Conservation (phyloP, 2,329 filamentous ascomycete species). For the Grosmannia serpens region DNA sequence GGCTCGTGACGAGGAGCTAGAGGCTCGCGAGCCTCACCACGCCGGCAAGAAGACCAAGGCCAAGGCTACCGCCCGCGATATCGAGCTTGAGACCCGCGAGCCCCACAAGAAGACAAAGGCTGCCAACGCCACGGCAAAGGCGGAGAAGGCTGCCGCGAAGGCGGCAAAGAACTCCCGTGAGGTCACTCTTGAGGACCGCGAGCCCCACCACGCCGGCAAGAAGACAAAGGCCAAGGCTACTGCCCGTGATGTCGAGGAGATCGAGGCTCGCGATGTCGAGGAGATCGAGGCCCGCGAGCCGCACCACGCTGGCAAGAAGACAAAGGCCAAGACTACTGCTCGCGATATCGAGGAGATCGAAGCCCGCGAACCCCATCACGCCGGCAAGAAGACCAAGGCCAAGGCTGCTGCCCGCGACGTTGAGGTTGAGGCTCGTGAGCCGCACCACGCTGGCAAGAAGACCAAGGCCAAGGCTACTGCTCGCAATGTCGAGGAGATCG, state of each 20-base stretch:
- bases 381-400: conserved; percentile 11
- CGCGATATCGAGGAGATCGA: not conserved
- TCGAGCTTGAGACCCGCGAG: conserved; percentile 8
- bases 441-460: conserved; percentile 14
- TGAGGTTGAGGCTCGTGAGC: conserved; percentile 9
- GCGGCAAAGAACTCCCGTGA: conserved; percentile 4
- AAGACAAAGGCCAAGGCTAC: conserved; percentile 5
- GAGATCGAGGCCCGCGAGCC: conserved; percentile 11
- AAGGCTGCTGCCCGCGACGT: conserved; percentile 2
- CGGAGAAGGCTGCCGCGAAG: conserved; percentile 1
- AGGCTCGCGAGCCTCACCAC: conserved; percentile 4
- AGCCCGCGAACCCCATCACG: conserved; percentile 1
- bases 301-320: conserved; percentile 6
- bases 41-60: conserved; percentile 10
- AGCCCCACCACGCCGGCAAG: conserved; percentile 13
- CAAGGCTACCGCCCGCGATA: conserved; percentile 1
- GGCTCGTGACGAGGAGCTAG: conserved; percentile 4
- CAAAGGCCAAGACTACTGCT: not conserved
- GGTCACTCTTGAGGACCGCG: conserved; percentile 7
- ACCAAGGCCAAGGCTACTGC: conserved; percentile 1
- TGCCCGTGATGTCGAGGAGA: not conserved
- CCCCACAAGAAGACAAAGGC: conserved; percentile 12
- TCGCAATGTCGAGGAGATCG: not conserved
- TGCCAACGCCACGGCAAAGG: conserved; percentile 1
- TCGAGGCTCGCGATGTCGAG: conserved; percentile 8